Evolutionary conservation across 2,329 filamentous ascomycete genomes (phyloP).

Genomic region (Nigrograna mackinnonii): DNA sequence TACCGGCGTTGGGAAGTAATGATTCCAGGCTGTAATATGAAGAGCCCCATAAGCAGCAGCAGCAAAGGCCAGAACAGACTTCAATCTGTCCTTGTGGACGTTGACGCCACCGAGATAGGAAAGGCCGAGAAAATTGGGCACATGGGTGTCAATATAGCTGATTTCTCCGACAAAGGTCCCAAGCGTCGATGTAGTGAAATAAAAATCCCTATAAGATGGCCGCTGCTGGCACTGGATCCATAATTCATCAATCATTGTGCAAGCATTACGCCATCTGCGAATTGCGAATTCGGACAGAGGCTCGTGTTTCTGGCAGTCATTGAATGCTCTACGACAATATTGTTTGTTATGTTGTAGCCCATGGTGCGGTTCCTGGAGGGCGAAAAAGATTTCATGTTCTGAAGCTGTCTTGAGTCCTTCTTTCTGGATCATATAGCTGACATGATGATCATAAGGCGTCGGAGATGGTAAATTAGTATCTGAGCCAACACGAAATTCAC

Average conservation of each 20-base stretch:
- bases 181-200: conserved; percentile 21
- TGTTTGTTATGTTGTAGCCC: conserved; percentile 18
- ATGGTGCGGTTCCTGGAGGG: conserved; percentile 14
- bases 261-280: conserved; percentile 18
- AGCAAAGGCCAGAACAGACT: conserved; percentile 24
- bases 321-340: conserved; percentile 22
- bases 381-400: conserved; percentile 23
- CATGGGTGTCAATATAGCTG: conserved; percentile 16
- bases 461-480: conserved; percentile 2
- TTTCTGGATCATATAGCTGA: conserved; percentile 15
- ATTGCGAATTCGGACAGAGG: conserved; percentile 11
- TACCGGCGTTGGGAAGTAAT: conserved; percentile 22
- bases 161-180: conserved; percentile 22
- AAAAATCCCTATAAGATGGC: conserved; percentile 16
- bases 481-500: conserved; percentile 15
- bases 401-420: conserved; percentile 13
- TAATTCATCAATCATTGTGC: conserved; percentile 15
- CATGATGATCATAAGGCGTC: conserved; percentile 12
- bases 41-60: conserved; percentile 28
- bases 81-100: conserved; percentile 19
- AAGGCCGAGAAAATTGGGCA: conserved; percentile 22
- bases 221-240: conserved; percentile 17
- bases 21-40: conserved; percentile 33
- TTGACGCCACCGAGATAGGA: conserved; percentile 24
- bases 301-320: conserved; percentile 16